A percentile compares a stretch with the other conserved stretches of the same genome.
Evolutionary conservation across 2,329 filamentous ascomycete species (phyloP).

Genomic region (Pyrenochaeta sp.): DNA sequence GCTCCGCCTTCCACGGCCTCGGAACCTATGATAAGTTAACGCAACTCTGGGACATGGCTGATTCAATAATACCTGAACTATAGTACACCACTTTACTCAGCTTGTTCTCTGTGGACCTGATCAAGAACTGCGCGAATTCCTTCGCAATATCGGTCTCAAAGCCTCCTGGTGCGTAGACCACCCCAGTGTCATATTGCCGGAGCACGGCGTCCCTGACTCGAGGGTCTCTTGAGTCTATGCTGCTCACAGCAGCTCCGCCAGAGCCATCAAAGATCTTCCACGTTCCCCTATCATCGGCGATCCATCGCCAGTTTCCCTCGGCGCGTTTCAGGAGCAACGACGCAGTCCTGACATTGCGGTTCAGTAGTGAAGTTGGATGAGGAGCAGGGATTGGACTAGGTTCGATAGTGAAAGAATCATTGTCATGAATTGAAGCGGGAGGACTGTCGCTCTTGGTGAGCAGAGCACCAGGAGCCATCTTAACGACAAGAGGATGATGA

Average conservation of each 20-base stretch:
- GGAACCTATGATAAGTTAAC: constrained; percentile 47
- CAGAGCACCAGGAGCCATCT: constrained; percentile 13
- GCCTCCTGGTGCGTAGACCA: constrained; percentile 67
- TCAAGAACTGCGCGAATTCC: constrained; percentile 59
- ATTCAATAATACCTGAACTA: constrained; percentile 59
- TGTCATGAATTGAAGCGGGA: background rate
- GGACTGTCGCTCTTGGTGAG: constrained; percentile 5
- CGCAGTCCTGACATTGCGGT: constrained; percentile 58
- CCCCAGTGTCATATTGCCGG: constrained; percentile 62
- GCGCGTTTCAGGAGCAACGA: constrained; percentile 58
- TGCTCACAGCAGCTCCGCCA: constrained; percentile 75
- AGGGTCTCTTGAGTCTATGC: constrained; percentile 71
- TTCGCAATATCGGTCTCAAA: constrained; percentile 64
- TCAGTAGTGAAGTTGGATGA: constrained; percentile 50
- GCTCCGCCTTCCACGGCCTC: constrained; percentile 74
- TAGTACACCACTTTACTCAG: constrained; percentile 65
- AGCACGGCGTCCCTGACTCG: constrained; percentile 67
- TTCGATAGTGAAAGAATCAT: background rate
- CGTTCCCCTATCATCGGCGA: constrained; percentile 51
- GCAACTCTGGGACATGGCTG: background rate
- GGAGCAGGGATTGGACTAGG: background rate
- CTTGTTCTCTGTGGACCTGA: constrained; percentile 59
- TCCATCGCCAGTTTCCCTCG: constrained; percentile 59
- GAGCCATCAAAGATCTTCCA: constrained; percentile 73
- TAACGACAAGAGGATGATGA: no score